Evolutionary conservation across 2,329 filamentous ascomycete genomes (phyloP).

Genomic region (Cadophora sp.): DNA sequence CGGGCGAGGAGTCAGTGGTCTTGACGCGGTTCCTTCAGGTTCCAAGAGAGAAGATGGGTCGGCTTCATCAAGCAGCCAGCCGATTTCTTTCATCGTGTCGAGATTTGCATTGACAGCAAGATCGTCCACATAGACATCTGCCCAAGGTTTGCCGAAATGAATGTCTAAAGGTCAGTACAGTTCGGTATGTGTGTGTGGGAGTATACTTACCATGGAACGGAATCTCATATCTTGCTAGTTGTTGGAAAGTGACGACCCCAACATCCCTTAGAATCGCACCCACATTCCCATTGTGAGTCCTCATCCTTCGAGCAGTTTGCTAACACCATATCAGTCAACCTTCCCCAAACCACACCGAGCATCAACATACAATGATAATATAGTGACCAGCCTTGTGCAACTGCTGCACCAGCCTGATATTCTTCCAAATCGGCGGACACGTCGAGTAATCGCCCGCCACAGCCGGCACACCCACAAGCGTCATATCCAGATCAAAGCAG

Average conservation of each 20-base stretch:
- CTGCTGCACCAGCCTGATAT: constrained; percentile 22
- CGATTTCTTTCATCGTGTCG: constrained; percentile 24
- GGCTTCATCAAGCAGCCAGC: constrained; percentile 21
- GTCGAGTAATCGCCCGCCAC: constrained; percentile 20
- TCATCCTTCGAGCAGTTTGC: constrained; percentile 24
- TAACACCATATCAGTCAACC: not conserved
- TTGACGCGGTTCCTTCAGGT: not conserved
- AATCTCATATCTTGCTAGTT: constrained; percentile 20
- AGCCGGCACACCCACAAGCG: constrained; percentile 41
- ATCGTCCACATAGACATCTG: constrained; percentile 24
- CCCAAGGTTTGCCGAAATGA: constrained; percentile 24
- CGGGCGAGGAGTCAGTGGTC: not conserved
- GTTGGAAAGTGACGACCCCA: constrained; percentile 31
- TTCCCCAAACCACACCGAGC: not conserved
- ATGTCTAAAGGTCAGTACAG: constrained; percentile 5
- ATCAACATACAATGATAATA: constrained; percentile 21
- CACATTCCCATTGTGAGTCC: constrained; percentile 21
- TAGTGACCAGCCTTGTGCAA: constrained; percentile 20
- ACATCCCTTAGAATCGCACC: constrained; percentile 21
- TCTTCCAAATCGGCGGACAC: constrained; percentile 25
- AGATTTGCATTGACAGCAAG: constrained; percentile 23
- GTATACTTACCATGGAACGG: constrained; percentile 13
- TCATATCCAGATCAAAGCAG: constrained; percentile 45
- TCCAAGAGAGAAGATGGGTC: not conserved
- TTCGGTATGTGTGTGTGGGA: not conserved